phyloP scores from a whole-genome alignment of 345 rosid species.

The Lumnitzera racemosa region DNA sequence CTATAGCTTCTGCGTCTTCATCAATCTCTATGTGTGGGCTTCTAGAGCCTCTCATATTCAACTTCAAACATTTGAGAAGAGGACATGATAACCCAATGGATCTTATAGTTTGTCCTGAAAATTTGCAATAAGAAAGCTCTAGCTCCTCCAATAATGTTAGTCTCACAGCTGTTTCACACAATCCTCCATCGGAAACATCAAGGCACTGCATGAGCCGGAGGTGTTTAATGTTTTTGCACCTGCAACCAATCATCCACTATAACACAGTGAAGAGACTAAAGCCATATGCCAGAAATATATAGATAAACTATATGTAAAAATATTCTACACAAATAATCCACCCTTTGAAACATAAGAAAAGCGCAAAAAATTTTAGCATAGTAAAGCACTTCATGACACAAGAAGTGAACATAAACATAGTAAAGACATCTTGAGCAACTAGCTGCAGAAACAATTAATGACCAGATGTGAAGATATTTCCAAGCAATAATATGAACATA shows the following conservation, averaged over 20 bases:
- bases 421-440: not conserved
- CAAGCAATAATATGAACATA: no score
- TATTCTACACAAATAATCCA: no score
- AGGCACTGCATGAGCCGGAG: constrained; percentile 2
- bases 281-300: not conserved
- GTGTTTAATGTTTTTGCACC: constrained; percentile 1
- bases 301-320: not conserved
- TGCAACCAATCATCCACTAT: not conserved
- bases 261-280: not conserved
- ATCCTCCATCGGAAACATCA: constrained; percentile 2
- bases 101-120: constrained; percentile 1
- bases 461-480: not conserved
- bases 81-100: constrained; percentile 4
- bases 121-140: not conserved
- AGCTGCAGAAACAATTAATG: not conserved
- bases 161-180: constrained; percentile 3
- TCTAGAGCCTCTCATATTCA: not conserved
- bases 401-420: no score
- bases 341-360: no score
- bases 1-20: constrained; percentile 3
- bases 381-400: no score
- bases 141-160: constrained; percentile 1
- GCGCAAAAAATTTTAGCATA: not conserved
- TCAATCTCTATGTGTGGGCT: not conserved
- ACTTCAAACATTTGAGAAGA: constrained; percentile 1